Evolutionary conservation across 768 basidiomycete genomes (phyloP).

Genomic region (Xerocomus brunneocitrinus): DNA sequence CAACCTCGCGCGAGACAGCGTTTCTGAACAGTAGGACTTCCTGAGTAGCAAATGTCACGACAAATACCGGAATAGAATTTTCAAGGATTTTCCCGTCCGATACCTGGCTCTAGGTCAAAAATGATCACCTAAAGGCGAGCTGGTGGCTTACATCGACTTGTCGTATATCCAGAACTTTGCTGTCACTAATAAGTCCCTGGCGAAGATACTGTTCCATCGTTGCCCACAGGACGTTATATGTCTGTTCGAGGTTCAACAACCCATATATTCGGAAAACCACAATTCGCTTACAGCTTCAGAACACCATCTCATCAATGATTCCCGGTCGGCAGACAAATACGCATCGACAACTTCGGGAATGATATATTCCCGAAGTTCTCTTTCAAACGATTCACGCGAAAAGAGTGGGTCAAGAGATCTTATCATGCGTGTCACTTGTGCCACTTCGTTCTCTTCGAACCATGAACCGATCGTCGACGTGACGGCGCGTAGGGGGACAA

Average conservation of each 20-base stretch:
- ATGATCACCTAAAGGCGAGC: neutral
- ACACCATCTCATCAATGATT: constrained; percentile 85
- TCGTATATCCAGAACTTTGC: constrained; percentile 93
- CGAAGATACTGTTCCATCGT: constrained; percentile 92
- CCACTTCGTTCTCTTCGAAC: constrained; percentile 98
- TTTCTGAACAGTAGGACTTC: constrained; percentile 91
- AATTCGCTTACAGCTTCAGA: constrained; percentile 78
- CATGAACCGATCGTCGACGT: constrained; percentile 82
- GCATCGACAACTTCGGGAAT: constrained; percentile 97
- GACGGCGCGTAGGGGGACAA: constrained; percentile 75
- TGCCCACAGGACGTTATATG: constrained; percentile 97
- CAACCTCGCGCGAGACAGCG: constrained; percentile 80
- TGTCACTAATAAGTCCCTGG: constrained; percentile 88
- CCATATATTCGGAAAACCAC: neutral
- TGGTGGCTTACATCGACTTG: constrained; percentile 80
- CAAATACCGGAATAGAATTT: constrained; percentile 83
- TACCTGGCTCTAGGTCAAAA: constrained; percentile 38
- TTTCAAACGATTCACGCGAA: constrained; percentile 79
- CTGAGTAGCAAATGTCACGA: constrained; percentile 90
- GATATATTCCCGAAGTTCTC: constrained; percentile 93
- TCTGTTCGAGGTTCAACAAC: constrained; percentile 42
- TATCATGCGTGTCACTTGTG: constrained; percentile 88
- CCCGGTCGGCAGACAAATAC: constrained; percentile 85
- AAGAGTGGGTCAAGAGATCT: constrained; percentile 85
- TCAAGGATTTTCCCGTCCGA: constrained; percentile 87